Percentiles rank a stretch among this genome's conserved stretches.
Conservation (phyloP, 31 red algal genomes). For the Endocladia muricata region DNA sequence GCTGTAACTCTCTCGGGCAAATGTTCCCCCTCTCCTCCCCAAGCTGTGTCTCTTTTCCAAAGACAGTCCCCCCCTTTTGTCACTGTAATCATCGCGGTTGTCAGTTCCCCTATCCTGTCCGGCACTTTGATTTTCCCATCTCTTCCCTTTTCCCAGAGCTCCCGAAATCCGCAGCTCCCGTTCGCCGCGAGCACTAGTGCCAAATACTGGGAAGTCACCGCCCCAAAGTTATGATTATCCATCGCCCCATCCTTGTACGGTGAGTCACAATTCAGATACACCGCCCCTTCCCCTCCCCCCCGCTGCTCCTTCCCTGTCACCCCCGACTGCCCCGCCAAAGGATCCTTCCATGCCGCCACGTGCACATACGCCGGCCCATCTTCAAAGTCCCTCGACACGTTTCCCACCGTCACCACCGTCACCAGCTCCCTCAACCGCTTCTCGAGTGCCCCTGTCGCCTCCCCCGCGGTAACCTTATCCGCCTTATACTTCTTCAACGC, state of each 20-base stretch:
- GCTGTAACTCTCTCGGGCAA: conserved; percentile 12
- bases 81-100: conserved; percentile 21
- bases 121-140: conserved; percentile 2
- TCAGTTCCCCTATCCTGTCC: conserved; percentile 11
- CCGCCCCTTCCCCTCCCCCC: conserved; percentile 25
- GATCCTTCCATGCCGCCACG: conserved; percentile 25
- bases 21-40: not conserved
- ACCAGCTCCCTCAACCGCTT: conserved; percentile 8
- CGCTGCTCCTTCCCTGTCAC: not conserved
- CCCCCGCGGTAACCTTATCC: not conserved
- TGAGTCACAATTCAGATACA: conserved; percentile 32
- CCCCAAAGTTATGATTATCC: conserved; percentile 53
- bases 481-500: conserved; percentile 17
- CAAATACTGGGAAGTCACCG: conserved; percentile 36
- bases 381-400: conserved; percentile 5
- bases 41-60: conserved; percentile 11
- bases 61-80: conserved; percentile 28
- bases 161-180: conserved; percentile 5
- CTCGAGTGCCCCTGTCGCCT: not conserved
- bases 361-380: conserved; percentile 60
- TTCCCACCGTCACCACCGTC: conserved; percentile 37
- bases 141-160: conserved; percentile 30
- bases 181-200: not conserved
- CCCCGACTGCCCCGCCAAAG: conserved; percentile 3
- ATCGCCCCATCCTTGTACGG: conserved; percentile 30